Conservation (phyloP, 2,329 filamentous ascomycete genomes). For the Trichothecium roseum region DNA sequence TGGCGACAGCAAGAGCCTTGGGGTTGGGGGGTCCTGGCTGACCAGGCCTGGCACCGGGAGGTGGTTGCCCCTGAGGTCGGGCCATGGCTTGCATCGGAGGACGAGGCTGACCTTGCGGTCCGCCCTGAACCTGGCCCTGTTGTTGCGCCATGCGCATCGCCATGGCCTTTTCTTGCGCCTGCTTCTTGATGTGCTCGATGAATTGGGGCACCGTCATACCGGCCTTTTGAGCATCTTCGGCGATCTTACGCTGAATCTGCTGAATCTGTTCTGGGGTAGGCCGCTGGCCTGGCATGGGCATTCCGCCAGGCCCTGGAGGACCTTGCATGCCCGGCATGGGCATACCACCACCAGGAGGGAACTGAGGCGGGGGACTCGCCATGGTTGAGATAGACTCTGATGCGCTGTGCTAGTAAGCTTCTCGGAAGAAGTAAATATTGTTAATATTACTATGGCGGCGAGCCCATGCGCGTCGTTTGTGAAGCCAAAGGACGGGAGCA, state of each 20-base stretch:
- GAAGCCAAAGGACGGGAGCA: too few species aligned
- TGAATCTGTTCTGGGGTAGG: constrained; percentile 79
- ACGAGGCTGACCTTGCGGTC: constrained; percentile 19
- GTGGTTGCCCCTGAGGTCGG: constrained; percentile 17
- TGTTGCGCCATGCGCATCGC: constrained; percentile 36
- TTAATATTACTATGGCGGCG: background rate
- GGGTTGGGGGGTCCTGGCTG: constrained; percentile 70
- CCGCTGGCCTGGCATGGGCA: constrained; percentile 24
- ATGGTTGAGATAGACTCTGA: background rate
- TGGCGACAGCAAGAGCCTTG: constrained; percentile 77
- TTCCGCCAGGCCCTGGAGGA: too few species aligned
- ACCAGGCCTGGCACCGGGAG: constrained; percentile 8
- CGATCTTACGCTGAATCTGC: constrained; percentile 73
- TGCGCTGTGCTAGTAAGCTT: background rate
- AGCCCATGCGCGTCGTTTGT: background rate
- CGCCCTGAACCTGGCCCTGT: constrained; percentile 17
- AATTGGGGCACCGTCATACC: constrained; percentile 83
- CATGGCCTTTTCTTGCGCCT: constrained; percentile 41
- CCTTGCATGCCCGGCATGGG: background rate
- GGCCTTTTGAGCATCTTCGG: constrained; percentile 70
- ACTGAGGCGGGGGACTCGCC: constrained; percentile 2
- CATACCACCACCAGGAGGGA: constrained; percentile 1
- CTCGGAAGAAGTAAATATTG: background rate
- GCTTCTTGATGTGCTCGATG: constrained; percentile 56
- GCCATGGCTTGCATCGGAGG: constrained; percentile 7